Evolutionary conservation across 371 early-diverging fungal species (phyloP), one percentile per base, ranked within the genome.

Genomic region (Apophysomyces trapeziformis): DNA sequence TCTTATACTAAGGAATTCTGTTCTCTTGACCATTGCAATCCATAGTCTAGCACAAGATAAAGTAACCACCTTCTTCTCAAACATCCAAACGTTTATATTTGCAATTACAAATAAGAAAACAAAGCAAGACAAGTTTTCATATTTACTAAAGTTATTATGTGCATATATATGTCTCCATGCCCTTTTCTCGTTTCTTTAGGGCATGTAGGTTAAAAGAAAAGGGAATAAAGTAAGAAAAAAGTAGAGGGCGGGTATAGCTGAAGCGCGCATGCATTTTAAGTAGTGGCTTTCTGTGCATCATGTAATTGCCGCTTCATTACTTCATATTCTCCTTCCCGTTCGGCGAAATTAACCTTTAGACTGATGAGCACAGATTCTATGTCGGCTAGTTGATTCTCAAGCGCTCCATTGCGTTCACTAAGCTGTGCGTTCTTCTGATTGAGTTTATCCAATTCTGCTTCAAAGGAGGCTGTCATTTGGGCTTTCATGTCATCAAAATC

Each of bases 251-350:
- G 46, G 46, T 45, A 45, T 45, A 45, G 46, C 46, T 6, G 16
- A 6, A 45, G 46, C 16, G 46, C 16, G 16, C 16, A 13, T n/a
- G 46, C 32, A 26, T 26, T 26, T 26, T 13, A 45, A 5, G 46
- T 45, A 13, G 5, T 45, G 46, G 16, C 13, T 45, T 73, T 72
- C 18, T 72, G 59, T 57, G 88, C 59, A 35, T 85, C 83, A n/a
- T 76, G 77, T 59, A 86, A 72, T 64, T 85, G 85, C 56, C 79
- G 74, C 13, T 75, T 68, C 66, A 90, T 71, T 5, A 67, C 59
- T 61, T 85, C 86, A 38, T 85, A 71, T 59, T 90, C 86, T 68
- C 82, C 86, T 74, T 93, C 93, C 58, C 80, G 79, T 72, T 92
- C 90, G 7, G 89, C 91, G 61, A 85, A 87, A 65, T 83, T 72